Base-by-base conservation (phyloP, 192 early-diverging fungal species). In the Chytriomyces confervae region DNA sequence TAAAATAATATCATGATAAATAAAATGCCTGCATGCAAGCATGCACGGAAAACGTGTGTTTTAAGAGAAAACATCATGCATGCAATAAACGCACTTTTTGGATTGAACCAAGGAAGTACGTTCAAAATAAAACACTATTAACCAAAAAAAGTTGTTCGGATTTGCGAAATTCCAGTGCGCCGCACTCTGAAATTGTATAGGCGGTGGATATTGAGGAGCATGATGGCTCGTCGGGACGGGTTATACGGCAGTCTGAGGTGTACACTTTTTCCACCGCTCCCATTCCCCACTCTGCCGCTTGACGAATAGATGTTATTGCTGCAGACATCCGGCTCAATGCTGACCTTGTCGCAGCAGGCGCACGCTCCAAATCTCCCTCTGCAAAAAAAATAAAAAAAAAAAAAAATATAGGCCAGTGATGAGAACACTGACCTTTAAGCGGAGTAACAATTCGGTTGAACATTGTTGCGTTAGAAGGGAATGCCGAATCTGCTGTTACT, bases 261-360 rank as follows among this genome's bases (percentile, higher is more conserved):
- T 66, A 76, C 0, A 48, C 46, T 23, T 64, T 66, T 44, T 66
- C 64, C 48, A 66, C 51, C 45, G 76, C 49, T 18, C 76, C 76
- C 76, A 77, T 77, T 3, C 76, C 76, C 76, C 76, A 77, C 48
- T 77, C 76, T 18, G 76, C 76, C 4, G 68, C 76, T 36, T 77
- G 76, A 11, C 76, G 7, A 7, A 62, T 61, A 1, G 53, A 62
- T 45, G 68, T 70, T 36, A 77, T 77, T 0, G 76, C 76, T 6
- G 49, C 61, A 48, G 66, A 70, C 50, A 69, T 66, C 6, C 24
- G 7, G 63, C 47, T 50, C 50, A n/a, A 18, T 47, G 18, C 8
- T 1, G 5, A 16, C 0, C 5, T 0, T 0, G 29, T 36, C 2
- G 29, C 0, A 1, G 29, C 29, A 18, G 53, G 53, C 53, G 20